A percentile compares a stretch with the other conserved stretches of the same genome.
Conservation (phyloP, 768 basidiomycete species). For the Galerina sulciceps region DNA sequence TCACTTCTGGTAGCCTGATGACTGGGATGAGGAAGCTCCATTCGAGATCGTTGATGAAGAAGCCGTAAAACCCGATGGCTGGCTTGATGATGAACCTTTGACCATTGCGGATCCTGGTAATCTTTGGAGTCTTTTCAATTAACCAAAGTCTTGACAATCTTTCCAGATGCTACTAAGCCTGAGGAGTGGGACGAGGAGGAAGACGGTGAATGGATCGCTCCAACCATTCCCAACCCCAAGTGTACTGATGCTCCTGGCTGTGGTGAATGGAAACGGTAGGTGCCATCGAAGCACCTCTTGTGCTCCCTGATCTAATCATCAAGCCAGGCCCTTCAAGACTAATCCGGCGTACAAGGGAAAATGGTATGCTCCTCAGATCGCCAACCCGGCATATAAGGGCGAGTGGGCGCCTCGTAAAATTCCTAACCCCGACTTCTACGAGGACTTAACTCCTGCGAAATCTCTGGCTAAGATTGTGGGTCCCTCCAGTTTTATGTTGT, state of each 20-base stretch:
- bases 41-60: slow-evolving; percentile 89
- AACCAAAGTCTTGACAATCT: background rate
- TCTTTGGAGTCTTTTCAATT: slow-evolving; percentile 11
- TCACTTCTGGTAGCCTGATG: slow-evolving; percentile 64
- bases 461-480: slow-evolving; percentile 83
- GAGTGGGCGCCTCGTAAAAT: slow-evolving; percentile 93
- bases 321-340: slow-evolving; percentile 73
- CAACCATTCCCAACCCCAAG: slow-evolving; percentile 86
- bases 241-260: slow-evolving; percentile 92
- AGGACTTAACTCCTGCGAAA: slow-evolving; percentile 84
- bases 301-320: background rate
- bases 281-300: background rate
- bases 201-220: slow-evolving; percentile 98
- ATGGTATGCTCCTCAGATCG: slow-evolving; percentile 93
- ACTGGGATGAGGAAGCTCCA: slow-evolving; percentile 98
- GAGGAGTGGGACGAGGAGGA: slow-evolving; percentile 99
- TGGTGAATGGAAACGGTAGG: slow-evolving; percentile 89
- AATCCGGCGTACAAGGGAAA: slow-evolving; percentile 98
- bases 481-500: background rate
- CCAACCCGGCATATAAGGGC: slow-evolving; percentile 98
- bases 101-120: slow-evolving; percentile 86
- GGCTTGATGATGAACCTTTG: slow-evolving; percentile 89
- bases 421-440: slow-evolving; percentile 88
- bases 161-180: slow-evolving; percentile 85
- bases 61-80: slow-evolving; percentile 90